Conservation (phyloP, 768 basidiomycete genomes). For the Mycena galericulata region DNA sequence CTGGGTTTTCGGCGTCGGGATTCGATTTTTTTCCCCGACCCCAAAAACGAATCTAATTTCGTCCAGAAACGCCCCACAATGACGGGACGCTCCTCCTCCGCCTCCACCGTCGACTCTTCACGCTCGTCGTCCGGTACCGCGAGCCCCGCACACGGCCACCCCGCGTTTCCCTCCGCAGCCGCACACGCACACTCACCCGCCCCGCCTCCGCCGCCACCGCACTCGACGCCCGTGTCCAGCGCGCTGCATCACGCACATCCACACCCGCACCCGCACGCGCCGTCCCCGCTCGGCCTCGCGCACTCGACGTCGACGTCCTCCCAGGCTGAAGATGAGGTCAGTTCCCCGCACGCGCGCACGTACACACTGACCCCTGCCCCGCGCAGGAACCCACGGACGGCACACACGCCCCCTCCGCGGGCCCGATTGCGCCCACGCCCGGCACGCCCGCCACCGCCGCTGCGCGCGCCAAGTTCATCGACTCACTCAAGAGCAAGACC, state of each 20-base stretch:
- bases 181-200: slow-evolving; percentile 26
- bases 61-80: slow-evolving; percentile 61
- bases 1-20: no score
- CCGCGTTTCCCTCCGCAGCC: slow-evolving; percentile 41
- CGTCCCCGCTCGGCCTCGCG: slow-evolving; percentile 17
- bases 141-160: slow-evolving; percentile 54
- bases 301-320: neutral
- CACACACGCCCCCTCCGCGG: no score
- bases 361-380: slow-evolving; percentile 23
- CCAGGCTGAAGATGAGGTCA: slow-evolving; percentile 15
- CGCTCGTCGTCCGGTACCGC: slow-evolving; percentile 64
- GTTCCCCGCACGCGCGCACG: neutral
- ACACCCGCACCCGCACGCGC: no score
- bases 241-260: slow-evolving; percentile 38
- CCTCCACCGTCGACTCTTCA: slow-evolving; percentile 50
- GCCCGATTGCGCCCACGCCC: slow-evolving; percentile 37
- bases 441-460: slow-evolving; percentile 9
- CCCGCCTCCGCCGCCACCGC: slow-evolving; percentile 22
- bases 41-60: slow-evolving; percentile 6
- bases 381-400: slow-evolving; percentile 34
- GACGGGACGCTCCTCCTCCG: slow-evolving; percentile 25
- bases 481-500: slow-evolving; percentile 68
- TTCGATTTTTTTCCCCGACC: neutral
- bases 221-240: slow-evolving; percentile 22
- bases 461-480: slow-evolving; percentile 59